Evolutionary conservation across 2,329 filamentous ascomycete genomes (phyloP).

Genomic region (Fragosphaeria purpurea): DNA sequence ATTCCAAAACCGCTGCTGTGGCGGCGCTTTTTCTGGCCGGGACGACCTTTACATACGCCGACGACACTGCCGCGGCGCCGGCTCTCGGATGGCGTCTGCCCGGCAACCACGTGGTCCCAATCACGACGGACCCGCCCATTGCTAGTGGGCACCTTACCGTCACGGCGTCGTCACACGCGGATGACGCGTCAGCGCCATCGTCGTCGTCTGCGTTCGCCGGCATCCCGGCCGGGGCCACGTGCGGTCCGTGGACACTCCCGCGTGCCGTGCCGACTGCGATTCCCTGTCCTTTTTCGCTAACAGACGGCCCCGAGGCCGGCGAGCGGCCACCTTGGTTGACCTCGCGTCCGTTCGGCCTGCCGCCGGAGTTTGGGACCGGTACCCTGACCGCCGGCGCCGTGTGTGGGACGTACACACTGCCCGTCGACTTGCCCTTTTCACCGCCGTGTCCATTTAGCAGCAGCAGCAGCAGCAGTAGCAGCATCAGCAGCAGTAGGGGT

Average conservation of each 20-base stretch:
- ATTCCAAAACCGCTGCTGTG: too few relatives aligned
- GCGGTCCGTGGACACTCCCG: not conserved
- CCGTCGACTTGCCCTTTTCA: constrained; percentile 4
- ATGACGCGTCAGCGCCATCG: too few relatives aligned
- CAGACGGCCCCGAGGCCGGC: not conserved
- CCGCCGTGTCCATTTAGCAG: constrained; percentile 2
- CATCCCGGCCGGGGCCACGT: not conserved
- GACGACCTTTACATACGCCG: too few relatives aligned
- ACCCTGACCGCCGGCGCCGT: constrained; percentile 2
- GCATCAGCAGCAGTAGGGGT: too few relatives aligned
- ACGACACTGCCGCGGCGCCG: too few relatives aligned
- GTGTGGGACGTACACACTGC: constrained; percentile 3
- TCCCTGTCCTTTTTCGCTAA: not conserved
- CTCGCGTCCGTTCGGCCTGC: not conserved
- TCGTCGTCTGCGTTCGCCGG: not conserved
- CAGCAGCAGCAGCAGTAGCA: not conserved
- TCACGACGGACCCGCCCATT: too few relatives aligned
- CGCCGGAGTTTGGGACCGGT: not conserved
- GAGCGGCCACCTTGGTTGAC: not conserved
- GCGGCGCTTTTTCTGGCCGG: too few relatives aligned
- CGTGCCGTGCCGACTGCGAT: not conserved
- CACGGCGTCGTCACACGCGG: too few relatives aligned
- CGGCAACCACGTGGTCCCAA: too few relatives aligned
- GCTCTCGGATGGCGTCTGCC: too few relatives aligned
- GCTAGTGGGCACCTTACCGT: too few relatives aligned